phyloP scores from a whole-genome alignment of 2,329 filamentous ascomycete species.

The Hymenoscyphus linearis region DNA sequence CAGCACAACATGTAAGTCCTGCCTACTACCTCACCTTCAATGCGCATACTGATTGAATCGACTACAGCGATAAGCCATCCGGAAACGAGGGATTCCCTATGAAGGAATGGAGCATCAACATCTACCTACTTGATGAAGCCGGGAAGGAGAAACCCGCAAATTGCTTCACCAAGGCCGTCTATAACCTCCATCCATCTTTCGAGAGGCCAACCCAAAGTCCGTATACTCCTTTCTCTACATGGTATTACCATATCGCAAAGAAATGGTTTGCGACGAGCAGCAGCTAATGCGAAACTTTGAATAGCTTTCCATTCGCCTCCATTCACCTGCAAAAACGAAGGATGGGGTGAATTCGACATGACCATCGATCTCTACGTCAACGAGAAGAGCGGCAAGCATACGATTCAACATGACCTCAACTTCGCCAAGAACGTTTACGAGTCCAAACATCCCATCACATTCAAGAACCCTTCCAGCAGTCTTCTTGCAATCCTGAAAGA shows the following conservation, averaged over 20 bases:
- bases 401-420: constrained; percentile 84
- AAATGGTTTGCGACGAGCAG: not conserved
- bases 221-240: constrained; percentile 32
- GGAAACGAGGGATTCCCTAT: constrained; percentile 86
- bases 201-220: constrained; percentile 79
- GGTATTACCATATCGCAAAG: not conserved
- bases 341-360: constrained; percentile 99
- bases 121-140: constrained; percentile 79
- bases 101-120: constrained; percentile 83
- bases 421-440: constrained; percentile 81
- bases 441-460: constrained; percentile 70
- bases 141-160: constrained; percentile 78
- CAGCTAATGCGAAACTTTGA: not conserved
- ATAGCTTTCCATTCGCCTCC: constrained; percentile 76
- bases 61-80: constrained; percentile 66
- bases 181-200: constrained; percentile 92
- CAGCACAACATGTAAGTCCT: constrained; percentile 66
- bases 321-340: constrained; percentile 87
- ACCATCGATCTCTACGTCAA: constrained; percentile 74
- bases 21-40: not conserved
- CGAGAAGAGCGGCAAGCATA: constrained; percentile 79
- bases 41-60: constrained; percentile 8
- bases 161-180: constrained; percentile 87
- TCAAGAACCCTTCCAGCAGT: constrained; percentile 90
- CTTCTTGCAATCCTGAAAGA: constrained; percentile 74